phyloP scores from a whole-genome alignment of 2,329 filamentous ascomycete genomes.

The Talaromyces rugulosus region DNA sequence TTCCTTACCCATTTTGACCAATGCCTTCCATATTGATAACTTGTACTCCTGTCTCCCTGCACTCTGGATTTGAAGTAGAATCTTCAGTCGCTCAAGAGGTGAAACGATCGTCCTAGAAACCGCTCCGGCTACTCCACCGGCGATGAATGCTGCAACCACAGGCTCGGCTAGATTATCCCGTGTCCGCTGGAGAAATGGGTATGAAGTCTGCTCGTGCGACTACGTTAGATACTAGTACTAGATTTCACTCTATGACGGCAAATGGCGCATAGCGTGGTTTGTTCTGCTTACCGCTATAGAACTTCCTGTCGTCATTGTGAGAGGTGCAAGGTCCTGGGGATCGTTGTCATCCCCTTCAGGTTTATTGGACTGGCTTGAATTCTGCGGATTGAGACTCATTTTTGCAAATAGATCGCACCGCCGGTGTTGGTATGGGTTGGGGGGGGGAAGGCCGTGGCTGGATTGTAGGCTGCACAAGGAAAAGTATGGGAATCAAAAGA shows the following conservation, averaged over 20 bases:
- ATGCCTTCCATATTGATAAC: conserved; percentile 79
- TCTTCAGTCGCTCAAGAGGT: conserved; percentile 91
- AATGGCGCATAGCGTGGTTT: not conserved
- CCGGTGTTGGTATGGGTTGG: not conserved
- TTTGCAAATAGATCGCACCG: not conserved
- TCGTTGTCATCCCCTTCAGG: conserved; percentile 19
- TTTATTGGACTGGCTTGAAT: conserved; percentile 15
- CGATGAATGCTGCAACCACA: conserved; percentile 85
- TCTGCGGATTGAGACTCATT: conserved; percentile 34
- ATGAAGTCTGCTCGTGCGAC: conserved; percentile 2
- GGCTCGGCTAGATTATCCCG: conserved; percentile 65
- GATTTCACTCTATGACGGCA: not conserved
- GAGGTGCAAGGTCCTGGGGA: conserved; percentile 14
- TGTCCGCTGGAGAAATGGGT: conserved; percentile 21
- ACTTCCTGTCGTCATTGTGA: conserved; percentile 3
- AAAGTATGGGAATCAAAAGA: not conserved
- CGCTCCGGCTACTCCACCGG: conserved; percentile 87
- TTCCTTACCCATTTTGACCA: conserved; percentile 93
- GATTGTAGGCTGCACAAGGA: not conserved
- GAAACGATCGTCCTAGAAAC: conserved; percentile 98
- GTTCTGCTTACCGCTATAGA: conserved; percentile 6
- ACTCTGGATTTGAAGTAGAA: conserved; percentile 94
- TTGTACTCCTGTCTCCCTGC: conserved; percentile 89
- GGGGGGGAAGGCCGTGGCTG: not conserved
- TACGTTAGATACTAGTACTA: conserved; percentile 1